Conservation (phyloP, 148 eudicot genomes). For the Euryodendron excelsum region DNA sequence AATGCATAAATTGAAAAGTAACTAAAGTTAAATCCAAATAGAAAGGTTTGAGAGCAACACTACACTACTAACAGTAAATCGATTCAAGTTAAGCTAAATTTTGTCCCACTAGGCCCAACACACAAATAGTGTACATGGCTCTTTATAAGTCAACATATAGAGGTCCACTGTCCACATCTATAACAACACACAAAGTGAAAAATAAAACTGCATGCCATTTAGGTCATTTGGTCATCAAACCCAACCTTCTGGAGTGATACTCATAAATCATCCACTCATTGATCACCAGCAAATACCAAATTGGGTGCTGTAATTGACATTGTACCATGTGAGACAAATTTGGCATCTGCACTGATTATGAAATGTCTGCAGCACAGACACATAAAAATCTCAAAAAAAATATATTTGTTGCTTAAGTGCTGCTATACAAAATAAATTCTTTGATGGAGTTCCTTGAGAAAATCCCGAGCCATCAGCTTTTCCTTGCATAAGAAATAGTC, state of each 20-base stretch:
- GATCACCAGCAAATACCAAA: too few species aligned
- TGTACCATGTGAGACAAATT: too few species aligned
- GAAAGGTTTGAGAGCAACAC: background rate
- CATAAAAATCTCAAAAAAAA: background rate
- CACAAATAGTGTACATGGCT: background rate
- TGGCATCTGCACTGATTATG: too few species aligned
- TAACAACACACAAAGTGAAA: background rate
- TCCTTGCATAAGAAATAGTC: background rate
- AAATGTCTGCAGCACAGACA: too few species aligned
- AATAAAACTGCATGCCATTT: background rate
- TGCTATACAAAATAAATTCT: background rate
- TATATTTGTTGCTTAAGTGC: too few species aligned
- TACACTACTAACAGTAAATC: background rate
- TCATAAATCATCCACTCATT: too few species aligned
- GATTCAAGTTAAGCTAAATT: background rate
- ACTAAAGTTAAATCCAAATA: background rate
- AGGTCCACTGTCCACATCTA: background rate
- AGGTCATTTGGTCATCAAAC: background rate
- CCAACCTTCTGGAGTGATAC: too few species aligned
- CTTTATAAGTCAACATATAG: background rate
- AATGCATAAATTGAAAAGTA: background rate
- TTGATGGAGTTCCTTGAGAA: background rate
- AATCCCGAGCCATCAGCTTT: background rate
- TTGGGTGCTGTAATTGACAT: too few species aligned
- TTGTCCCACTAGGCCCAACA: background rate